A percentile compares a stretch with the other conserved stretches of the same genome.
Conservation (phyloP, 305 asterid genomes). For the Lippia alba region DNA sequence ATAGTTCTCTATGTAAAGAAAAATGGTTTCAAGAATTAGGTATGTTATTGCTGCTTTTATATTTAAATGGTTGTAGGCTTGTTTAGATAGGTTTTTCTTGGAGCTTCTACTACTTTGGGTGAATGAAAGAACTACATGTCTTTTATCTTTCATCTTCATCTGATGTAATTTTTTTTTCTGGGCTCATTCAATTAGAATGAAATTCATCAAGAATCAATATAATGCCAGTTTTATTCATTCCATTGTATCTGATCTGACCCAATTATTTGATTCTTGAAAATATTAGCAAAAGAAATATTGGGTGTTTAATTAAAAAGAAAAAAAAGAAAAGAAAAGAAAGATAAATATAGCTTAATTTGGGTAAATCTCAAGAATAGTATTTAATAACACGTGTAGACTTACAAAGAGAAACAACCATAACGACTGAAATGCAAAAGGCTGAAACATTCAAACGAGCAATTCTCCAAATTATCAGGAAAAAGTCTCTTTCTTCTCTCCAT, state of each 20-base stretch:
- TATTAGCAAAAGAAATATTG: too few relatives aligned
- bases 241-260: too few relatives aligned
- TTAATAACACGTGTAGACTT: conserved; percentile 6
- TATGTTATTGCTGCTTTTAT: background rate
- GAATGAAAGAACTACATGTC: background rate
- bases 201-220: too few relatives aligned
- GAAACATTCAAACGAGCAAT: conserved; percentile 23
- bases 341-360: background rate
- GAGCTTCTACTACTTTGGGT: background rate
- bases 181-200: too few relatives aligned
- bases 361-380: background rate
- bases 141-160: too few relatives aligned
- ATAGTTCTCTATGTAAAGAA: conserved; percentile 34
- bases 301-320: too few relatives aligned
- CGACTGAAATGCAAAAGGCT: conserved; percentile 12
- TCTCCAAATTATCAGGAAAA: conserved; percentile 17
- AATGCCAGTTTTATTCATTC: too few relatives aligned
- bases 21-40: conserved; percentile 17
- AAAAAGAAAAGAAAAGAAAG: too few relatives aligned
- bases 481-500: conserved; percentile 26
- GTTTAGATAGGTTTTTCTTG: background rate
- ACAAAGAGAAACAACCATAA: conserved; percentile 17
- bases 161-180: too few relatives aligned
- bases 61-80: conserved; percentile 9
- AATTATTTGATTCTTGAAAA: too few relatives aligned